Evolutionary conservation across 129 eudicot genomes (phyloP), one percentile per base, ranked within the genome.

Genomic region (Artemisia tridentata): DNA sequence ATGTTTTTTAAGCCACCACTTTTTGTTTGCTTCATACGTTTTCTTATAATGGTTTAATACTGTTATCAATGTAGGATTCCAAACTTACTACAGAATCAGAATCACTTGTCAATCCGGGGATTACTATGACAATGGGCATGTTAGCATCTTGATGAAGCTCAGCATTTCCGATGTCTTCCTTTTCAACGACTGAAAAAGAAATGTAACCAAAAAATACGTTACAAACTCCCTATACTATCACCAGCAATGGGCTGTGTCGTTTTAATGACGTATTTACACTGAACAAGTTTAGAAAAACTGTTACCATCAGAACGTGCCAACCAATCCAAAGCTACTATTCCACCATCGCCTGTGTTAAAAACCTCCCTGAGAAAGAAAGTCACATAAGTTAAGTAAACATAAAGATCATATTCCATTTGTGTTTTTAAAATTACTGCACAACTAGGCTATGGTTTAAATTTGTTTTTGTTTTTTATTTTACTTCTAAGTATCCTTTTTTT

Each of bases 301-400:
- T 79, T 81, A 90, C 97, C 95, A 31, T 87, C 84, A 14, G 23
- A 69, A 63, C 67, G 84, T 45, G 71, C 67, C 62, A 85, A 75
- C 96, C 98, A 92, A 80, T 92, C 98, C 45, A 92, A 73, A 66
- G 96, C 98, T 69, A 92, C 66, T n/a, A 89, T 89, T 78, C 98
- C 98, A 83, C 96, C 98, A 86, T 92, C 98, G 27, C 86, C 73
- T 10, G 89, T 75, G 71, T 14, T 61, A 74, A 83, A 80, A 5
- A 92, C 27, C 81, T 89, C 86, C 79, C 98, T 92, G 95, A 13
- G 10, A 46, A 38, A 9, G 8, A 38, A 11, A 18, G 45, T 38
- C 10, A 38, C 45, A 38, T 38, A 38, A 10, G 7, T 38, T 38
- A 38, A 38, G 10, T 38, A 38, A 38, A 31, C 41, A 31, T 0